phyloP scores from a whole-genome alignment of 2,329 filamentous ascomycete species.

The Xylariomycetidae sp. region DNA sequence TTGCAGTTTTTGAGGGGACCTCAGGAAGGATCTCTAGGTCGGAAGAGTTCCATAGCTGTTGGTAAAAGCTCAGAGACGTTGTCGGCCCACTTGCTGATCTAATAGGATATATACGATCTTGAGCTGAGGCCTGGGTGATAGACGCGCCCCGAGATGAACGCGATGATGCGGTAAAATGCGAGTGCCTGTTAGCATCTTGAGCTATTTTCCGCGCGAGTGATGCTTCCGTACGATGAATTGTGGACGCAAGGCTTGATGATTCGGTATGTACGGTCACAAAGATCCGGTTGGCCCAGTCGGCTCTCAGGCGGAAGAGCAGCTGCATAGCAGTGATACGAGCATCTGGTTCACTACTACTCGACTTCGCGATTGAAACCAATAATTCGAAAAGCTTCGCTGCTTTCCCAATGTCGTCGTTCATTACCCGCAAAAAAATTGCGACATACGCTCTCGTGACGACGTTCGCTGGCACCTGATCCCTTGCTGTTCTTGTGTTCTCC shows the following conservation, averaged over 20 bases:
- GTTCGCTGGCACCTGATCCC: constrained; percentile 57
- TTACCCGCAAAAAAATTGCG: constrained; percentile 69
- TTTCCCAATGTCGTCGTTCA: constrained; percentile 63
- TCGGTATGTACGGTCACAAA: constrained; percentile 68
- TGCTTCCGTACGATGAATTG: constrained; percentile 61
- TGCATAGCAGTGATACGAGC: constrained; percentile 72
- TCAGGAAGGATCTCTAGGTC: constrained; percentile 53
- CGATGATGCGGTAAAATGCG: constrained; percentile 33
- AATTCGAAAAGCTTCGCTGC: constrained; percentile 57
- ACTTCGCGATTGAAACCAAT: constrained; percentile 59
- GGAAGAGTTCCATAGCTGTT: constrained; percentile 55
- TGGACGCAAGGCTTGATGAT: constrained; percentile 65
- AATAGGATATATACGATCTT: constrained; percentile 37
- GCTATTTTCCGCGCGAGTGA: constrained; percentile 46
- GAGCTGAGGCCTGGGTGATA: constrained; percentile 41
- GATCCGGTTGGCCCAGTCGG: constrained; percentile 74
- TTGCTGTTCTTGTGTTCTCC: constrained; percentile 21
- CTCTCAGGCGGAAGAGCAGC: constrained; percentile 74
- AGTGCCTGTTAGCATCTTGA: constrained; percentile 44
- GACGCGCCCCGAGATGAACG: constrained; percentile 48
- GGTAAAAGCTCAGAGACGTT: constrained; percentile 31
- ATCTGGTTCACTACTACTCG: constrained; percentile 57
- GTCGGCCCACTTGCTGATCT: constrained; percentile 39
- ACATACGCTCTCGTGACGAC: constrained; percentile 69
- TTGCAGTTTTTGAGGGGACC: constrained; percentile 39